Conservation (phyloP, 2,329 filamentous ascomycete species). For the Colletotrichum horii region DNA sequence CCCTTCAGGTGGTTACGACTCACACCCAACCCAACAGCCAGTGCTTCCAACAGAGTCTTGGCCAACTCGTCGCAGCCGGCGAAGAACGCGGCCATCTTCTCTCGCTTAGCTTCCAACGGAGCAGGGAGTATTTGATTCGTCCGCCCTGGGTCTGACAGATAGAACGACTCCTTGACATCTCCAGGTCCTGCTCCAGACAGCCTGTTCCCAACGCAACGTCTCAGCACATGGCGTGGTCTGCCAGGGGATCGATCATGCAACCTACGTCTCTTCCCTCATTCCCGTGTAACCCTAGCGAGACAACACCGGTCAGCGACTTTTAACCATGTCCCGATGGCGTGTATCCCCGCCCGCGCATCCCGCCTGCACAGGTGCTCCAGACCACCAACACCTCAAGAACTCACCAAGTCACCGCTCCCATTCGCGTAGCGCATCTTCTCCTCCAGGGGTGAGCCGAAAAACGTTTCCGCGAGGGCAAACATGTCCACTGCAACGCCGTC, state of each 20-base stretch:
- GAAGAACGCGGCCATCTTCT: slow-evolving; percentile 8
- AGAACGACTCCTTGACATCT: slow-evolving; percentile 23
- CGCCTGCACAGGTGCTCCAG: neutral
- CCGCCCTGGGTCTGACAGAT: slow-evolving; percentile 16
- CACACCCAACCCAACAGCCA: slow-evolving; percentile 78
- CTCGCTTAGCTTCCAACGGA: slow-evolving; percentile 1
- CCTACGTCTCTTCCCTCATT: slow-evolving; percentile 22
- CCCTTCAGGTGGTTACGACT: slow-evolving; percentile 13
- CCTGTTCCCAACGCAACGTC: neutral
- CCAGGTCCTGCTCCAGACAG: slow-evolving; percentile 19
- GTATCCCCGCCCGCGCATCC: neutral
- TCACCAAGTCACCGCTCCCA: slow-evolving; percentile 22
- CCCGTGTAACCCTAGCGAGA: slow-evolving; percentile 22
- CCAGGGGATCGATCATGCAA: neutral
- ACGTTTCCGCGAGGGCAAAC: slow-evolving; percentile 12
- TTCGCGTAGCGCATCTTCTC: slow-evolving; percentile 5
- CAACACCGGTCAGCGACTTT: neutral
- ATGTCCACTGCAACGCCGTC: slow-evolving; percentile 17
- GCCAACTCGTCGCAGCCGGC: slow-evolving; percentile 3
- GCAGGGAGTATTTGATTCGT: slow-evolving; percentile 6
- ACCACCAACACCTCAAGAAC: neutral
- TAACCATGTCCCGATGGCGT: neutral
- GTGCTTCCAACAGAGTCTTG: slow-evolving; percentile 31
- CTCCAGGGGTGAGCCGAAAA: slow-evolving; percentile 4
- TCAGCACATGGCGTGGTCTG: neutral